These are phyloP conservation scores for Pontederia paniculata DNA, from an alignment of 176 grass and related monocot genomes.

Conservation along the genomic window DNA sequence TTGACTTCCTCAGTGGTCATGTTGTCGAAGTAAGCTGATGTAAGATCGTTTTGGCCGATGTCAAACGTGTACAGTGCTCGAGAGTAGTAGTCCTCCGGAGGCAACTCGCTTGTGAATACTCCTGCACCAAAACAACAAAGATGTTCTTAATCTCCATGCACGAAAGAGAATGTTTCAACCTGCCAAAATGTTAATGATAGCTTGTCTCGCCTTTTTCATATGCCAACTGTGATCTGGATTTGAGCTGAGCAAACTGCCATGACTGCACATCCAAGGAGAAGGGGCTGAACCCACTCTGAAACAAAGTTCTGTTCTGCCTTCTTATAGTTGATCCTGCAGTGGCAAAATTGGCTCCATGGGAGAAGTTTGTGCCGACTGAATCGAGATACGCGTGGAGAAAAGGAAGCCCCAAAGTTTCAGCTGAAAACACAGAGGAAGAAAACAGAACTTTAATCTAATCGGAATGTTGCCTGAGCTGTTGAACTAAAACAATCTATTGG, in stretches of 20 bases:
- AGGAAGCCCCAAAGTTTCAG: slow-evolving; percentile 56
- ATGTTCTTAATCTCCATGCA: too few relatives aligned
- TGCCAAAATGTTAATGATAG: not conserved
- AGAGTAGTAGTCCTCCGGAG: slow-evolving; percentile 63
- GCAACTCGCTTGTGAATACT: slow-evolving; percentile 54
- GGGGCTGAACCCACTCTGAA: slow-evolving; percentile 73
- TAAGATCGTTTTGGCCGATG: slow-evolving; percentile 94
- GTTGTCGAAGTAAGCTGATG: slow-evolving; percentile 59
- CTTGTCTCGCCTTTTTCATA: slow-evolving; percentile 33
- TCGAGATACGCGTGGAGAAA: slow-evolving; percentile 80
- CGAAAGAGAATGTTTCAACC: too few relatives aligned
- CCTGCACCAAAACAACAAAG: slow-evolving; percentile 31
- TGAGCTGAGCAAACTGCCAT: slow-evolving; percentile 79
- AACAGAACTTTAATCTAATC: not conserved
- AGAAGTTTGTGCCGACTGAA: slow-evolving; percentile 78
- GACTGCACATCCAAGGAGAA: slow-evolving; percentile 84
- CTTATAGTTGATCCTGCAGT: slow-evolving; percentile 83
- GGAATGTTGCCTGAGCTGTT: too few relatives aligned
- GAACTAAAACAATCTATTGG: too few relatives aligned
- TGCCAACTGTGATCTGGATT: slow-evolving; percentile 50
- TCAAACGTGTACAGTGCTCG: slow-evolving; percentile 91
- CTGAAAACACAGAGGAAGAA: slow-evolving; percentile 24
- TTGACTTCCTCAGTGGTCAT: slow-evolving; percentile 48
- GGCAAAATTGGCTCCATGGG: slow-evolving; percentile 85
- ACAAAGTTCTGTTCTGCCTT: slow-evolving; percentile 59